Evolutionary conservation across 1,284 basidiomycete genomes (phyloP), one percentile per base, ranked within the genome.

Genomic region (Neonothopanus nambi): DNA sequence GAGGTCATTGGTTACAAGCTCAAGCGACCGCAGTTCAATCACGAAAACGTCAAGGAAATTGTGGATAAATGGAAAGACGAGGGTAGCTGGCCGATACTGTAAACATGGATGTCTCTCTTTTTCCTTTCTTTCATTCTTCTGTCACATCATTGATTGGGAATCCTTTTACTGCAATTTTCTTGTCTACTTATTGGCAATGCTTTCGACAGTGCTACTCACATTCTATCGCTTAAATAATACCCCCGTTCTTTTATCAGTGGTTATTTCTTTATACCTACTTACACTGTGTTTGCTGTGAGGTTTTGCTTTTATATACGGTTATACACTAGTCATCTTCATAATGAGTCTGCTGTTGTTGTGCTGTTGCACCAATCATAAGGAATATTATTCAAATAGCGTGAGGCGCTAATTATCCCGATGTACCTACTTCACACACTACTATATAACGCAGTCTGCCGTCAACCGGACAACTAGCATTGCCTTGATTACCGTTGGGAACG

Each of bases 11-110:
- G 88, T 0, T 94, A 89, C 71, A 73, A 79, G 59, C 73, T 93
- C 35, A 77, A 75, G 54, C 73, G 76, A 43, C 90, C 93, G 0
- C 65, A 76, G 33, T 84, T 92, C 65, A 76, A 76, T 61, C 78
- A 79, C 49, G 82, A 82, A n/a, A 76, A 81, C 1, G 68, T 95
- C 52, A 76, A 80, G 61, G 85, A 91, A 52, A 78, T 93, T 26
- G 80, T 95, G 44, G 84, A 88, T 58, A 85, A 91, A 62, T 90
- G 91, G 78, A 86, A 85, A 61, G 82, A 76, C 12, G 89, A 92
- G 60, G 84, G 84, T 36, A 77, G 70, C 49, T 92, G 89, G 88
- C 89, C 90, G 13, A 80, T 72, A 50, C 45, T 54, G 35, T 55
- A 55, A 46, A 30, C 37, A 28, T 26, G 36, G 40, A 43, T 23